Base-by-base conservation (phyloP, 305 asterid species). In the Fraxinus velutina region DNA sequence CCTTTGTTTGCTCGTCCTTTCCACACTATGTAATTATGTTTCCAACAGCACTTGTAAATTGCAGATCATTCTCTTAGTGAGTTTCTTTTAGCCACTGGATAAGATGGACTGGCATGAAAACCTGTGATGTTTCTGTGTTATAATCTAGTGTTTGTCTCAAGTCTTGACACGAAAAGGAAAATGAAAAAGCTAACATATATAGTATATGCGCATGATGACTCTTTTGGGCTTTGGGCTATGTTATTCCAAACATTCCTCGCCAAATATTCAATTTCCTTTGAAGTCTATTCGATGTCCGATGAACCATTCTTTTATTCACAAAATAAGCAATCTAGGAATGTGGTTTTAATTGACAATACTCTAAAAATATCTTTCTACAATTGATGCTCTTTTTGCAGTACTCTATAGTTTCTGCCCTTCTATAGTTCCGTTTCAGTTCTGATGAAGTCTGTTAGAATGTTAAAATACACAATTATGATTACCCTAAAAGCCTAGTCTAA, bases 1-100 rank as follows among this genome's bases (percentile, higher is more conserved):
- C 34, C 77, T 78, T 64, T 72, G 78, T 42, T 75, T 73, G 29
- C 50, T 32, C 75, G 13, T 50, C 80, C 78, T 36, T 81, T 83
- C 68, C 71, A 17, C 15, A 27, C 10, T 42, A 44, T 80, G 42
- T 21, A 70, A 80, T 64, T 37, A 15, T 70, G 17, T 82, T 80
- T 84, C 24, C 24, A 30, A 42, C 22, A 22, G 32, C 44, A 24
- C 70, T 13, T 19, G 55, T 73, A 44, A 76, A 83, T 29, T 39
- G 71, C 73, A 50, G 15, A 78, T 10, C 12, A 32, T 66, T 70
- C 37, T 70, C 22, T 29, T 68, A 1, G 10, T 32, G 39, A 30
- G 22, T 5, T 29, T 13, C 42, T 32, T 32, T 8, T n/a, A 70
- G 39, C 36, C 32, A 29, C 32, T 24, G 72, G 72, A 64, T 70